Evolutionary conservation across 176 grass and related monocot genomes (phyloP).

Genomic region (Carex scoparia): DNA sequence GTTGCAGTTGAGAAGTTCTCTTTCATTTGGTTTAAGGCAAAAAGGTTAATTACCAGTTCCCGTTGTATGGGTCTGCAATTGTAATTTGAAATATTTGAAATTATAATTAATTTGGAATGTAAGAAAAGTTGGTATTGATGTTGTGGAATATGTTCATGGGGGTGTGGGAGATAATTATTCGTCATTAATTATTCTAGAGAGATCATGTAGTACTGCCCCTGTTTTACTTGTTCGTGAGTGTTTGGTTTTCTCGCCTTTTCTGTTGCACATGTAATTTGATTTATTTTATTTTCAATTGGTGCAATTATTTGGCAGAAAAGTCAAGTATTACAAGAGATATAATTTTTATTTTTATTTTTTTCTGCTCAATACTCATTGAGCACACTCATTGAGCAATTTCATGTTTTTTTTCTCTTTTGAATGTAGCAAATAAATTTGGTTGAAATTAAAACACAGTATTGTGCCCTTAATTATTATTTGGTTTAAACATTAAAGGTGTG

Average conservation of each 20-base stretch:
- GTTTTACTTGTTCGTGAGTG: background rate
- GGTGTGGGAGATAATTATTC: background rate
- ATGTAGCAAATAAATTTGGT: background rate
- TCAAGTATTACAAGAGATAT: no score
- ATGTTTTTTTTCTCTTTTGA: no score
- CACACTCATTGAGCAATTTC: no score
- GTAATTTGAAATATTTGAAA: background rate
- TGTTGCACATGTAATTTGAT: background rate
- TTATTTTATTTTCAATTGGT: background rate
- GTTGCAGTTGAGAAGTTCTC: background rate
- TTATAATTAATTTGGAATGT: background rate
- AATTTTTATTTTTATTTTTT: no score
- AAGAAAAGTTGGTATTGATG: background rate
- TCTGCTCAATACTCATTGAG: no score
- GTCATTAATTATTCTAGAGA: background rate
- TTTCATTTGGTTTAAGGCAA: background rate
- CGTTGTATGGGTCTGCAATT: background rate
- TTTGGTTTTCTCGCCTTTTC: background rate
- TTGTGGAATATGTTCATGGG: background rate
- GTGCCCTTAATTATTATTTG: background rate
- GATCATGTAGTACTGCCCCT: background rate
- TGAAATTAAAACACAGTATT: background rate
- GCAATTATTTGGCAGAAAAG: background rate
- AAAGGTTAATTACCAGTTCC: background rate
- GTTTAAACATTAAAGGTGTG: background rate